Evolutionary conservation across 179 eudicot species (phyloP), one percentile per base, ranked within the genome.

Genomic region (Spinacia oleracea): DNA sequence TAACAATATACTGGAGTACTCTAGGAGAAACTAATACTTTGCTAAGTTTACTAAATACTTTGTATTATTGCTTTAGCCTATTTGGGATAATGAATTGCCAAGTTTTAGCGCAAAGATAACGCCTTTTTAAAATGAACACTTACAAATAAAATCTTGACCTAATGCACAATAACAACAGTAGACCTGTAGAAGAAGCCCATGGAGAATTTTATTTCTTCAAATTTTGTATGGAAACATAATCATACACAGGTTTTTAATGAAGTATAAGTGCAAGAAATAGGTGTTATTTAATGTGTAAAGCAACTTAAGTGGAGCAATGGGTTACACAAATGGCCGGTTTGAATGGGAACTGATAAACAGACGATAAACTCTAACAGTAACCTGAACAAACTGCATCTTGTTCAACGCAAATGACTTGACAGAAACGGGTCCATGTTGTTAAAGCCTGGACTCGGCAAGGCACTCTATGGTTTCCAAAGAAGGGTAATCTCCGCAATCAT

Each of bases 401-500:
- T 60, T 60, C 6, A 59, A 21, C 18, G 72, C 72, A n/a, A 68
- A 40, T 66, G 46, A 42, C 51, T 42, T 69, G 2, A 69, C 7
- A 29, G 15, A 32, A 16, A n/a, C n/a, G n/a, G n/a, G n/a, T 4
- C 34, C 2, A 8, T 11, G 70, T 34, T 1, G 45, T 62, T 38
- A 21, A 68, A n/a, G 32, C 7, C 43, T 45, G 46, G 31, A n/a
- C n/a, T n/a, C n/a, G 21, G 25, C 45, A 18, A 6, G 70, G 46
- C 29, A 23, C 51, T 77, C 73, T 81, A 78, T 70, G 82, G 82
- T 14, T 83, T 76, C 85, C 75, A 79, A 0, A 83, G 83, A 43
- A 83, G 53, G 38, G 85, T 83, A 59, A 83, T 83, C 48, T 83
- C 85, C 0, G 85, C 85, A 29, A 83, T 79, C 85, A 83, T 76